Conservation (phyloP, 2,329 filamentous ascomycete species). For the Calcarisporium arbuscula region DNA sequence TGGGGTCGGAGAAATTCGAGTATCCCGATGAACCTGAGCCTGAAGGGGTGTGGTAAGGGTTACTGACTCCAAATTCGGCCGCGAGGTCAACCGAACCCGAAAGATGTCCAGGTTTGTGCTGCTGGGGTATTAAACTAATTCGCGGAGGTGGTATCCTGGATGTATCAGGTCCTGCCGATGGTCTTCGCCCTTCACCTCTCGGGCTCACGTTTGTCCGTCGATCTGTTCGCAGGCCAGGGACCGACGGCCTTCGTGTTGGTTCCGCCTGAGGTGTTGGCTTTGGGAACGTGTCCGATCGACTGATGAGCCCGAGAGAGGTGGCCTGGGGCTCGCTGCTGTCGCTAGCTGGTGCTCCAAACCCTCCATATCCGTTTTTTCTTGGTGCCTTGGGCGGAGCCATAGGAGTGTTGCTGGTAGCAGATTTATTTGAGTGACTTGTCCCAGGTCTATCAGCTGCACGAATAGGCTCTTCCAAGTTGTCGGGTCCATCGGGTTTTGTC, state of each 20-base stretch:
- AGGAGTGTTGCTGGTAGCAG: slow-evolving; percentile 17
- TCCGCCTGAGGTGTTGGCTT: slow-evolving; percentile 30
- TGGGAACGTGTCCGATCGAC: slow-evolving; percentile 49
- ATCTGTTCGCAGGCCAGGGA: slow-evolving; percentile 36
- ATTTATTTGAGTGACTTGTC: slow-evolving; percentile 12
- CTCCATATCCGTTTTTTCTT: slow-evolving; percentile 50
- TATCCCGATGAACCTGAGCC: slow-evolving; percentile 60
- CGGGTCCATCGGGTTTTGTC: slow-evolving; percentile 11
- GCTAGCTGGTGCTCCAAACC: slow-evolving; percentile 45
- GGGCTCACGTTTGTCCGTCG: slow-evolving; percentile 14
- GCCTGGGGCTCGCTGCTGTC: slow-evolving; percentile 30
- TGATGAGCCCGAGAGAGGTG: slow-evolving; percentile 29
- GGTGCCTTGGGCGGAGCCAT: slow-evolving; percentile 32
- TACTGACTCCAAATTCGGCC: slow-evolving; percentile 53
- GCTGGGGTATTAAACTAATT: slow-evolving; percentile 38
- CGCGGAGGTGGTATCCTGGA: slow-evolving; percentile 48
- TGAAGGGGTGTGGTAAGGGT: slow-evolving; percentile 58
- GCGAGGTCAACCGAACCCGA: slow-evolving; percentile 46
- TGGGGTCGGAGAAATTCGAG: slow-evolving; percentile 52
- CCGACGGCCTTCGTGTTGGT: slow-evolving; percentile 39
- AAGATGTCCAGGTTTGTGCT: slow-evolving; percentile 26
- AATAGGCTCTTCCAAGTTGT: slow-evolving; percentile 3
- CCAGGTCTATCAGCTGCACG: slow-evolving; percentile 7
- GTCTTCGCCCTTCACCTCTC: slow-evolving; percentile 17
- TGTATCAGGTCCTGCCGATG: slow-evolving; percentile 42